Evolutionary conservation across 805 yeast genomes (phyloP).

Genomic region (Pichia kluyveri): DNA sequence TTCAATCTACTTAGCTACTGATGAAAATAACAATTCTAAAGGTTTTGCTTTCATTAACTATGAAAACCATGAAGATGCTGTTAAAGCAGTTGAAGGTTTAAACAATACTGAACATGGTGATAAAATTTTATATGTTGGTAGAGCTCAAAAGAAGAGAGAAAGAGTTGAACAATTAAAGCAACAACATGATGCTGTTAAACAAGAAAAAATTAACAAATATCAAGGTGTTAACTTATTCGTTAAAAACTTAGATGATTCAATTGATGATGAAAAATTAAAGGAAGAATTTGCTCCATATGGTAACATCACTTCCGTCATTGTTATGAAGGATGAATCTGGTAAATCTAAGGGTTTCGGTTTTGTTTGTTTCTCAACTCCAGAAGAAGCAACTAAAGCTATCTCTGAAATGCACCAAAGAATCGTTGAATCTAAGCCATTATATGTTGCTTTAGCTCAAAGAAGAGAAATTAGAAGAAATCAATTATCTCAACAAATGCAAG

Average conservation of each 20-base stretch:
- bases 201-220: constrained; percentile 86
- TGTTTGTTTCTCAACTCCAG: constrained; percentile 95
- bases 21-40: constrained; percentile 78
- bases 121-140: constrained; percentile 86
- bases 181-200: constrained; percentile 85
- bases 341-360: constrained; percentile 98
- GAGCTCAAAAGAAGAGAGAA: constrained; percentile 99
- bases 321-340: constrained; percentile 90
- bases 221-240: constrained; percentile 96
- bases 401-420: constrained; percentile 97
- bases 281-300: constrained; percentile 94
- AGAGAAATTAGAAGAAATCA: constrained; percentile 96
- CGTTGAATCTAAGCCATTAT: constrained; percentile 91
- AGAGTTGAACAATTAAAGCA: constrained; percentile 92
- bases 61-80: constrained; percentile 81
- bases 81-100: constrained; percentile 83
- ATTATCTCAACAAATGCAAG: constrained; percentile 95
- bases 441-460: constrained; percentile 98
- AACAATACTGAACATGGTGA: constrained; percentile 82
- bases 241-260: constrained; percentile 90
- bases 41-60: constrained; percentile 96
- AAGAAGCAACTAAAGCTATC: constrained; percentile 98
- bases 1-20: constrained; percentile 72
- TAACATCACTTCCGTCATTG: constrained; percentile 89
- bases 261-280: constrained; percentile 84